Conservation (phyloP, 441 rosid species). For the Erysimum cheiri region DNA sequence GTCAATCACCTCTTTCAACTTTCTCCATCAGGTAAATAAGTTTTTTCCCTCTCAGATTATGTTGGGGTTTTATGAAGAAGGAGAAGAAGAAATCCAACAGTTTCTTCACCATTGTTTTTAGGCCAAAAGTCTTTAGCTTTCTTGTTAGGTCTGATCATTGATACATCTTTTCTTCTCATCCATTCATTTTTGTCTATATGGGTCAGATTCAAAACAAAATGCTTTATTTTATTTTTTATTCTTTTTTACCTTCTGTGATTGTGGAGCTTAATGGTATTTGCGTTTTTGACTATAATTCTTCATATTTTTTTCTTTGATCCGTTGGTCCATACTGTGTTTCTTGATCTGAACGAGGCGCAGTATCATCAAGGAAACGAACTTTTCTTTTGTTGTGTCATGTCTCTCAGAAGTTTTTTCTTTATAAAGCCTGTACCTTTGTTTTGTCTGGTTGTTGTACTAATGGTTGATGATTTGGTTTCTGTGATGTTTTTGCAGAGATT, state of each 20-base stretch:
- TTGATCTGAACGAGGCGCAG: conserved; percentile 33
- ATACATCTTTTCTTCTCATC: conserved; percentile 25
- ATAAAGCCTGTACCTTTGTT: conserved; percentile 34
- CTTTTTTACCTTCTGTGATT: neutral
- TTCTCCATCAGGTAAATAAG: conserved; percentile 86
- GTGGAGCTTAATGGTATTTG: conserved; percentile 22
- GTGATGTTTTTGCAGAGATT: conserved; percentile 68
- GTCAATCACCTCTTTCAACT: conserved; percentile 59
- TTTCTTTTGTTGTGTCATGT: conserved; percentile 32
- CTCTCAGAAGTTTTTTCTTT: conserved; percentile 24
- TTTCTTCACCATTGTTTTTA: conserved; percentile 38
- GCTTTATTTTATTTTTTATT: neutral
- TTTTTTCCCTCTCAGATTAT: neutral
- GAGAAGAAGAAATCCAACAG: conserved; percentile 24
- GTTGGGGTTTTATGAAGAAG: conserved; percentile 11
- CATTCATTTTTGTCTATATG: conserved; percentile 27
- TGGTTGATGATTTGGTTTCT: conserved; percentile 23
- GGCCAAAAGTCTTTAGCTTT: conserved; percentile 30
- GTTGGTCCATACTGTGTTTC: conserved; percentile 38
- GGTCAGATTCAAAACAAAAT: conserved; percentile 11
- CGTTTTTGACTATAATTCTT: conserved; percentile 33
- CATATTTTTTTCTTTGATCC: conserved; percentile 22
- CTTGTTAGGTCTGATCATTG: conserved; percentile 27
- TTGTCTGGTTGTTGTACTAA: conserved; percentile 23
- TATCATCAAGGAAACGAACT: conserved; percentile 27